A percentile compares a stretch with the other conserved stretches of the same genome.
These are phyloP conservation scores for Balamuthia mandrillaris DNA, from an alignment of 208 protist genomes.

Conservation along the genomic window DNA sequence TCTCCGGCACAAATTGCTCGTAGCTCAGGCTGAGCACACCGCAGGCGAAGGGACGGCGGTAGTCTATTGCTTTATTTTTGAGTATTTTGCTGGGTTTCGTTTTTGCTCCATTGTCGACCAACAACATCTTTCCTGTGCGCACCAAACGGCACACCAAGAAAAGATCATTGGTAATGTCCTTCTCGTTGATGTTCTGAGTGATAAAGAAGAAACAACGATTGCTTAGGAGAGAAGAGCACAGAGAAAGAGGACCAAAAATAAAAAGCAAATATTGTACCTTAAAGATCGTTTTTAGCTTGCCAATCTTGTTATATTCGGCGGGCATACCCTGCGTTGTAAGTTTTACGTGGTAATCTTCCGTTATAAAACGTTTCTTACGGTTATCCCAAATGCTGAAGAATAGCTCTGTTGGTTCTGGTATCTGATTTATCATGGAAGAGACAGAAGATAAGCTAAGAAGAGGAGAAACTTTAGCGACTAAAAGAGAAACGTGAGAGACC, in stretches of 20 bases:
- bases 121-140: slow-evolving; percentile 47
- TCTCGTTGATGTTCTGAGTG: slow-evolving; percentile 15
- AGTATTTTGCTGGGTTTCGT: neutral
- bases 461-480: neutral
- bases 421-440: neutral
- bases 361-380: slow-evolving; percentile 35
- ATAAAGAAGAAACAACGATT: neutral
- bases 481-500: neutral
- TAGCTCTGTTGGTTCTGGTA: slow-evolving; percentile 42
- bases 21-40: neutral
- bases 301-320: slow-evolving; percentile 33
- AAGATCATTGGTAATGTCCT: slow-evolving; percentile 35
- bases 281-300: slow-evolving; percentile 47
- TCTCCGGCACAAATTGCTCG: too few species aligned
- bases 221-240: neutral
- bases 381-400: slow-evolving; percentile 44
- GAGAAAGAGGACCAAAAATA: too few species aligned
- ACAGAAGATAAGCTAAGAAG: neutral
- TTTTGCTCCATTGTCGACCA: slow-evolving; percentile 19
- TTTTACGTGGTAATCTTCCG: slow-evolving; percentile 37
- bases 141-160: slow-evolving; percentile 43
- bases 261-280: slow-evolving; percentile 38
- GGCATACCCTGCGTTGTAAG: slow-evolving; percentile 46
- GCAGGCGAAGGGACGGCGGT: slow-evolving; percentile 47
- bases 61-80: too few species aligned